Evolutionary conservation across 345 rosid species (phyloP).

Genomic region (Rhodamnia argentea): DNA sequence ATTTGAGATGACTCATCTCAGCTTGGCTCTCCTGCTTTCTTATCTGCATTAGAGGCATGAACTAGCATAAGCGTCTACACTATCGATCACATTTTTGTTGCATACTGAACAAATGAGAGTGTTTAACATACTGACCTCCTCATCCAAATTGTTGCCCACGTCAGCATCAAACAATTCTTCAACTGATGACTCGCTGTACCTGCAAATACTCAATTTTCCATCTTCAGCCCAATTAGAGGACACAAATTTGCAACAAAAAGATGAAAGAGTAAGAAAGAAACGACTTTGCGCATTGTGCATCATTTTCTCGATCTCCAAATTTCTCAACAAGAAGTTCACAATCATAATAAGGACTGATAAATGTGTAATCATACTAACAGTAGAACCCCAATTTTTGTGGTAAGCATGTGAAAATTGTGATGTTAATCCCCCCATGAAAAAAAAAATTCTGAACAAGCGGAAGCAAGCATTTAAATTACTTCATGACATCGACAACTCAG

Average conservation of each 20-base stretch:
- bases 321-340: background rate
- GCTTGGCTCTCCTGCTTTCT: constrained; percentile 30
- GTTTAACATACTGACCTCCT: constrained; percentile 27
- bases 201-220: background rate
- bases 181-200: constrained; percentile 17
- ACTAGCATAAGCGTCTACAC: background rate
- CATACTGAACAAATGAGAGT: background rate
- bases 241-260: background rate
- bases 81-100: background rate
- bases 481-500: background rate
- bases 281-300: background rate
- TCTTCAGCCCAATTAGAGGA: background rate
- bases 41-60: constrained; percentile 25
- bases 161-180: constrained; percentile 15
- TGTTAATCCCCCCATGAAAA: background rate
- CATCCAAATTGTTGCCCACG: constrained; percentile 26
- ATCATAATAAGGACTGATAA: background rate
- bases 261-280: background rate
- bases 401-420: background rate
- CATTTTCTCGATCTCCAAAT: background rate
- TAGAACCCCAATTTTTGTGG: background rate
- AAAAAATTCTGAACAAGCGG: background rate
- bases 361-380: background rate
- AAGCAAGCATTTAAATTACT: background rate
- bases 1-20: constrained; percentile 56